Percentiles rank a stretch among this genome's conserved stretches.
Conservation (phyloP, 768 basidiomycete genomes). For the Mycena maculata region DNA sequence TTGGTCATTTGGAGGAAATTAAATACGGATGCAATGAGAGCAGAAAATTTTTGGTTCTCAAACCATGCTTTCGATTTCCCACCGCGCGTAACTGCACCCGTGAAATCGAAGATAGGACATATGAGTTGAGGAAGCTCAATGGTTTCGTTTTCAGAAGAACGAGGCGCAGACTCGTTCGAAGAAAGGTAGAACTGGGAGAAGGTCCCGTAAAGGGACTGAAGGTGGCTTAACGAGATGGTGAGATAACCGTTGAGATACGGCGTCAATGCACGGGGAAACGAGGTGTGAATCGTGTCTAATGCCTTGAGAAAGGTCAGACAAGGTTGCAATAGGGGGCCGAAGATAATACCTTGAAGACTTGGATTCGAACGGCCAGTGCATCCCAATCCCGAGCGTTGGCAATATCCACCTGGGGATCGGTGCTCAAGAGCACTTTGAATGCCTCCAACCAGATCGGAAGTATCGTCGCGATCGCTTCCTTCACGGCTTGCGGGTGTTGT, state of each 20-base stretch:
- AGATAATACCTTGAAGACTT: constrained; percentile 80
- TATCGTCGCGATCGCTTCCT: constrained; percentile 82
- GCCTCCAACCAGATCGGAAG: constrained; percentile 94
- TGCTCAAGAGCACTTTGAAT: constrained; percentile 79
- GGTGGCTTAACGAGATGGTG: constrained; percentile 66
- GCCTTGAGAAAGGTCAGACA: constrained; percentile 59
- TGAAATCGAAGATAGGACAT: constrained; percentile 84
- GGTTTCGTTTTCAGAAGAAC: constrained; percentile 78
- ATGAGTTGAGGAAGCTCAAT: constrained; percentile 83
- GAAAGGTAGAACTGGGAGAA: constrained; percentile 74
- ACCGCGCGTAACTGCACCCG: constrained; percentile 72
- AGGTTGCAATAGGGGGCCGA: constrained; percentile 21
- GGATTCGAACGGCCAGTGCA: constrained; percentile 78
- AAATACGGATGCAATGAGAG: constrained; percentile 68
- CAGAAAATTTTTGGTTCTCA: constrained; percentile 57
- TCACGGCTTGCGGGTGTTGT: constrained; percentile 87
- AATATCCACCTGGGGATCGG: constrained; percentile 74
- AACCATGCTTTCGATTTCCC: constrained; percentile 78
- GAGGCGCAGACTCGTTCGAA: constrained; percentile 64
- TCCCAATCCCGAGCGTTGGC: constrained; percentile 78
- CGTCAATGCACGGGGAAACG: constrained; percentile 81
- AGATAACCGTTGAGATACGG: constrained; percentile 74
- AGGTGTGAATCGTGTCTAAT: constrained; percentile 80
- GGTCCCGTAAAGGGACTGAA: constrained; percentile 66
- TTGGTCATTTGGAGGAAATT: constrained; percentile 87